Evolutionary conservation across 306 rosid genomes (phyloP).

Genomic region (Vigna trinervia): DNA sequence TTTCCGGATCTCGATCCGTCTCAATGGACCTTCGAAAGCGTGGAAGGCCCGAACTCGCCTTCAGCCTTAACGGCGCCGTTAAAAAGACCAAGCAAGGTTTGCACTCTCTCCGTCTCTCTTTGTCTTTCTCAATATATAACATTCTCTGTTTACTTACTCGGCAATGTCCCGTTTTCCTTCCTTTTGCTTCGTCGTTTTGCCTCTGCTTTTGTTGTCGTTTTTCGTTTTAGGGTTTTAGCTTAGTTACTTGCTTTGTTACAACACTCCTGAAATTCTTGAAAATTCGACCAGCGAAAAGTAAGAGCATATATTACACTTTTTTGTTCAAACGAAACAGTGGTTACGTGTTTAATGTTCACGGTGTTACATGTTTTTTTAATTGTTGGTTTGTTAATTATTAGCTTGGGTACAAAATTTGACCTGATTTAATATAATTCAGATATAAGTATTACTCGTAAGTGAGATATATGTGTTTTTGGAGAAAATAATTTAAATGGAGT

Average conservation of each 20-base stretch:
- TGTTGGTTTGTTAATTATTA: not conserved
- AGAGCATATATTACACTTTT: not conserved
- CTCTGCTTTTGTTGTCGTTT: not conserved
- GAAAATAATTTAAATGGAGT: conserved; percentile 32
- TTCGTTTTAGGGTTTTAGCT: not conserved
- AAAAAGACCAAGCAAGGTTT: conserved; percentile 74
- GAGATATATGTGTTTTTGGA: not conserved
- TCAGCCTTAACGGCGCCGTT: conserved; percentile 58
- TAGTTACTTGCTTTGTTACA: not conserved
- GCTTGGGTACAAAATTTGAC: not conserved
- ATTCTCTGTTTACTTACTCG: not conserved
- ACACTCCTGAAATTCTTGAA: not conserved
- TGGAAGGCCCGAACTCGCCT: conserved; percentile 57
- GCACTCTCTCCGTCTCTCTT: not conserved
- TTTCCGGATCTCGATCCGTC: conserved; percentile 57
- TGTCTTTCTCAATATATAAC: not conserved
- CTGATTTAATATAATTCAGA: not conserved
- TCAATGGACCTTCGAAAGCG: conserved; percentile 69
- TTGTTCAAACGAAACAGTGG: conserved; percentile 9
- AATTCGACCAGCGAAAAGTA: not conserved
- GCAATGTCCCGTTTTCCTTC: not conserved
- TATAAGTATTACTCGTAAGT: conserved; percentile 4
- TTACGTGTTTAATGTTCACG: not conserved
- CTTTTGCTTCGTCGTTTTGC: not conserved
- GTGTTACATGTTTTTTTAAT: not conserved